Evolutionary conservation across 2,329 filamentous ascomycete genomes (phyloP).

Genomic region (Neurospora sp.): DNA sequence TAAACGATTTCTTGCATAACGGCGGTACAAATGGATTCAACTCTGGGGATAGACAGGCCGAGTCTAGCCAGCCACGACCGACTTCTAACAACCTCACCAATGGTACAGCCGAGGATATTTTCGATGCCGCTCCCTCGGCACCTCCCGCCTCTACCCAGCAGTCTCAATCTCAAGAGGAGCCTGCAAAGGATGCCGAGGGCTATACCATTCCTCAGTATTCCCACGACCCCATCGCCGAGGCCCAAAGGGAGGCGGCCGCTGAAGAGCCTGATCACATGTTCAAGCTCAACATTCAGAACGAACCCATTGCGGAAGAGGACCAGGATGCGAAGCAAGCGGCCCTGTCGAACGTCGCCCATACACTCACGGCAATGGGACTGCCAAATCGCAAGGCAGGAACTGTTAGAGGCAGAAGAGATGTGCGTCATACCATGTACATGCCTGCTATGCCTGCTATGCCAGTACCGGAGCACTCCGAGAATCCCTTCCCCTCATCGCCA

Average conservation of each 20-base stretch:
- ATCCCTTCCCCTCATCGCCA: slow-evolving; percentile 26
- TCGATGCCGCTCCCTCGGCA: slow-evolving; percentile 41
- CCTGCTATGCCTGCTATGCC: slow-evolving; percentile 33
- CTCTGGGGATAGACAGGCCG: slow-evolving; percentile 25
- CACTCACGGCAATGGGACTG: slow-evolving; percentile 52
- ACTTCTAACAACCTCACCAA: slow-evolving; percentile 31
- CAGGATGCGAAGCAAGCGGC: slow-evolving; percentile 64
- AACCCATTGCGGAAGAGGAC: slow-evolving; percentile 69
- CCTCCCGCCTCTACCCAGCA: slow-evolving; percentile 37
- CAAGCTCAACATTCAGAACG: slow-evolving; percentile 70
- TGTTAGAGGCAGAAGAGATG: slow-evolving; percentile 78
- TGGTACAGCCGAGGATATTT: slow-evolving; percentile 37
- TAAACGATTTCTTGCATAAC: slow-evolving; percentile 24
- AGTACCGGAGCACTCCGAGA: slow-evolving; percentile 25
- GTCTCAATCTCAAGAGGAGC: slow-evolving; percentile 20
- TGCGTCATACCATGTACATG: slow-evolving; percentile 82
- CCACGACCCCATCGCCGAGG: slow-evolving; percentile 59
- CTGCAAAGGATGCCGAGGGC: slow-evolving; percentile 61
- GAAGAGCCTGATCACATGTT: slow-evolving; percentile 58
- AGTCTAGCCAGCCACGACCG: slow-evolving; percentile 19
- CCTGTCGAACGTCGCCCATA: slow-evolving; percentile 64
- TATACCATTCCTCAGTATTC: slow-evolving; percentile 60
- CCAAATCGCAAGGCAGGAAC: slow-evolving; percentile 65
- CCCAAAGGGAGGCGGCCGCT: slow-evolving; percentile 54
- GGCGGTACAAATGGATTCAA: slow-evolving; percentile 36